These are phyloP conservation scores for Dentipellis sp. DNA, from an alignment of 768 basidiomycete species.

Conservation along the genomic window DNA sequence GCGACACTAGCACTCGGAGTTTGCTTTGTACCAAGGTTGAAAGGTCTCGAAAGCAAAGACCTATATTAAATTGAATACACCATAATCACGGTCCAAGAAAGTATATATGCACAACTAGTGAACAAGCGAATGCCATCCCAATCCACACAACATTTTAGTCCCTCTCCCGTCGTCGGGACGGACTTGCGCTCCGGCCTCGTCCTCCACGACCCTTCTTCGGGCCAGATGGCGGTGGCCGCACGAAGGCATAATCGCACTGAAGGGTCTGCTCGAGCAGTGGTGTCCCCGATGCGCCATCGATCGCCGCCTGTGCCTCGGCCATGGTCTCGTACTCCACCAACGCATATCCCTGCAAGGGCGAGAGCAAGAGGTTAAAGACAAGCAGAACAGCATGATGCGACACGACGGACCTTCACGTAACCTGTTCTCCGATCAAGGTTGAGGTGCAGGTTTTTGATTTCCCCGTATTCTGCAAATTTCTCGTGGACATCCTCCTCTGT, in stretches of 20 bases:
- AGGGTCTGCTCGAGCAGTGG: conserved; percentile 78
- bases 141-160: not conserved
- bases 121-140: not conserved
- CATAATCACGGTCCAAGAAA: not conserved
- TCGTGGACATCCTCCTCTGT: conserved; percentile 96
- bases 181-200: conserved; percentile 72
- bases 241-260: conserved; percentile 89
- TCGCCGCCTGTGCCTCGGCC: conserved; percentile 89
- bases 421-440: conserved; percentile 96
- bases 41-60: too few relatives aligned
- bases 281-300: conserved; percentile 81
- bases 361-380: not conserved
- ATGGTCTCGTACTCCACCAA: conserved; percentile 96
- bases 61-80: not conserved
- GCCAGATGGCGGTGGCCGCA: conserved; percentile 73
- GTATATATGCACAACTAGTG: not conserved
- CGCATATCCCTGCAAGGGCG: conserved; percentile 74
- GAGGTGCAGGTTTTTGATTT: conserved; percentile 95
- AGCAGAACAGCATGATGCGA: not conserved
- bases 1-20: too few relatives aligned
- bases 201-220: conserved; percentile 72
- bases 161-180: conserved; percentile 40
- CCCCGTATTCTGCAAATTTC: conserved; percentile 93
- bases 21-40: too few relatives aligned
- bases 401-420: conserved; percentile 81